Percentiles rank a stretch among this genome's conserved stretches.
Conservation (phyloP, 2,329 filamentous ascomycete species). For the Monosporascus sp. region DNA sequence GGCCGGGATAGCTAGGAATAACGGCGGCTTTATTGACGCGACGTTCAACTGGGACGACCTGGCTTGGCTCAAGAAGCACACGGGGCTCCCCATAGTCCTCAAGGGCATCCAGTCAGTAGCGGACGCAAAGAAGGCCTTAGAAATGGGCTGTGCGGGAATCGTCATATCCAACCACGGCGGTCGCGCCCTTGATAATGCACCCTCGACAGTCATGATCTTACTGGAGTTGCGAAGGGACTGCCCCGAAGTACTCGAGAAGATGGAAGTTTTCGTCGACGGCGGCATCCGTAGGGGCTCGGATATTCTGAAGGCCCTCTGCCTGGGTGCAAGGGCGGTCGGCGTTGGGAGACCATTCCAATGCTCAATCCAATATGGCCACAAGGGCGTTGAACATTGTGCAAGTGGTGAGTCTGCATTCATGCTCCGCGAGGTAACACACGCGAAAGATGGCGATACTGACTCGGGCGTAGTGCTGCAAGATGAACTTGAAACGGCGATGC, state of each 20-base stretch:
- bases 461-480: neutral
- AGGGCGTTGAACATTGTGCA: slow-evolving; percentile 49
- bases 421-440: too few relatives aligned
- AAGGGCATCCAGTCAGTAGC: slow-evolving; percentile 67
- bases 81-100: slow-evolving; percentile 53
- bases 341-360: slow-evolving; percentile 59
- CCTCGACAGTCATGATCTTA: slow-evolving; percentile 53
- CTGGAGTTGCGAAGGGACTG: slow-evolving; percentile 59
- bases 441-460: neutral
- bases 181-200: slow-evolving; percentile 45
- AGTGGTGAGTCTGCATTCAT: slow-evolving; percentile 40
- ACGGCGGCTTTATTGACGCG: slow-evolving; percentile 54
- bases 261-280: slow-evolving; percentile 62
- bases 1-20: slow-evolving; percentile 48
- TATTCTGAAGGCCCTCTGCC: slow-evolving; percentile 61
- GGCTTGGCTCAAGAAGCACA: slow-evolving; percentile 56
- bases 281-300: slow-evolving; percentile 62
- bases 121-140: slow-evolving; percentile 57
- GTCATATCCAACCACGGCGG: slow-evolving; percentile 69
- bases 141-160: slow-evolving; percentile 61
- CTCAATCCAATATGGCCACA: slow-evolving; percentile 55
- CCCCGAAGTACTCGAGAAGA: slow-evolving; percentile 52
- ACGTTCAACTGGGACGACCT: slow-evolving; percentile 60
- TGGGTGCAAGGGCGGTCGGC: slow-evolving; percentile 60
- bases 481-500: slow-evolving; percentile 1